Evolutionary conservation across 2,329 filamentous ascomycete genomes (phyloP).

Genomic region (Diaporthe batatas): DNA sequence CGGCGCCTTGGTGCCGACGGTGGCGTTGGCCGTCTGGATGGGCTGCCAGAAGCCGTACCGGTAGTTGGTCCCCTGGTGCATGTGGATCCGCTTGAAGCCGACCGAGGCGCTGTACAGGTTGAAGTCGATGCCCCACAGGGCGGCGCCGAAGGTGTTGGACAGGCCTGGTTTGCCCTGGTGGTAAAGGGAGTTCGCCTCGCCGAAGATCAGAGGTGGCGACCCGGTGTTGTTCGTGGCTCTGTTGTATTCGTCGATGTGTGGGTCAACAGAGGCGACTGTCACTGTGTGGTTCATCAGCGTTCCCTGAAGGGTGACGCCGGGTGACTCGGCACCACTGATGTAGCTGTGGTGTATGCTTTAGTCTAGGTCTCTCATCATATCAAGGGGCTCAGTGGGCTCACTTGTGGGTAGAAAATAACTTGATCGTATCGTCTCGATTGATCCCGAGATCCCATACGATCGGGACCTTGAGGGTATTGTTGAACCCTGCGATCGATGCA

Average conservation of each 20-base stretch:
- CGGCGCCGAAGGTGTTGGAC: constrained; percentile 75
- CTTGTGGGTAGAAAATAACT: constrained; percentile 71
- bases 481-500: constrained; percentile 68
- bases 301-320: constrained; percentile 71
- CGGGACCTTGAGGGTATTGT: constrained; percentile 64
- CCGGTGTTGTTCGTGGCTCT: constrained; percentile 52
- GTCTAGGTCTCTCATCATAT: not conserved
- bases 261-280: constrained; percentile 62
- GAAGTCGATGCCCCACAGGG: constrained; percentile 75
- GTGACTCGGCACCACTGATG: constrained; percentile 70
- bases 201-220: constrained; percentile 66
- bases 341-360: constrained; percentile 59
- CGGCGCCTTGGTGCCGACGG: constrained; percentile 70
- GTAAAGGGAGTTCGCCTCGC: constrained; percentile 74
- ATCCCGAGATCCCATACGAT: constrained; percentile 67
- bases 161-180: constrained; percentile 72
- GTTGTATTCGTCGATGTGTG: constrained; percentile 62
- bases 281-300: constrained; percentile 74
- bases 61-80: constrained; percentile 75
- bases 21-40: constrained; percentile 61
- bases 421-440: constrained; percentile 62
- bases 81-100: constrained; percentile 69
- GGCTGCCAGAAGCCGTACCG: constrained; percentile 74
- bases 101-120: constrained; percentile 68
- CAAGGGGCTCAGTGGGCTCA: constrained; percentile 49